Base-by-base conservation (phyloP, 208 protist genomes). In the Leishmania martiniquensis region DNA sequence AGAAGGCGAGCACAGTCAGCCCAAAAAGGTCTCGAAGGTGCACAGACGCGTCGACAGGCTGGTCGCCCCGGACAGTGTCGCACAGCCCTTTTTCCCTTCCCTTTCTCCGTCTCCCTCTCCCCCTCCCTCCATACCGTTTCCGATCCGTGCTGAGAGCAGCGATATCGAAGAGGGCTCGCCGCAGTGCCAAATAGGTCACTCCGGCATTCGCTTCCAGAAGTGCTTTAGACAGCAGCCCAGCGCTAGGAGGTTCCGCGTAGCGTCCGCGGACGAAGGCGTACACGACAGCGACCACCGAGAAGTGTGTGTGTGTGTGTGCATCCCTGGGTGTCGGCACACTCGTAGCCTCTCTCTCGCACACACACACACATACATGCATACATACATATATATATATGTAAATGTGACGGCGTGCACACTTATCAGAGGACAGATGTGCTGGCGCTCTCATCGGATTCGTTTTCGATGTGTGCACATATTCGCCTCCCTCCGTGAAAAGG, bases 131-230 rank as follows among this genome's bases (percentile, higher is more conserved):
- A n/a, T n/a, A n/a, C n/a, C n/a, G n/a, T n/a, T n/a, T n/a, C n/a
- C n/a, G n/a, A n/a, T n/a, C n/a, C 20, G 32, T 44, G 34, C 22
- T 29, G 34, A 42, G 9, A 2, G 39, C 22, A n/a, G n/a, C 10
- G 20, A 68, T 68, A 12, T 22, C 15, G 25, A 32, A 20, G 63
- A 47, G 20, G 63, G 39, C 3, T 25, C 32, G 71, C 15, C 37
- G 32, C 45, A 45, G 55, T 63, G 71, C 71, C 67, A 15, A 2
- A 72, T 42, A 51, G 67, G 67, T 72, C 67, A 72, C 67, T 55
- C 15, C 2, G n/a, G 0, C 67, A 9, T 13, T 13, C 13, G 22
- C 47, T 5, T 55, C 15, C 67, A 29, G 29, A 25, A 42, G 5
- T 20, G 5, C 45, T 52, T 45, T 17, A n/a, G 67, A 22, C 13